phyloP scores from a whole-genome alignment of 2,329 filamentous ascomycete genomes.

The Arthrobotrys conoides region DNA sequence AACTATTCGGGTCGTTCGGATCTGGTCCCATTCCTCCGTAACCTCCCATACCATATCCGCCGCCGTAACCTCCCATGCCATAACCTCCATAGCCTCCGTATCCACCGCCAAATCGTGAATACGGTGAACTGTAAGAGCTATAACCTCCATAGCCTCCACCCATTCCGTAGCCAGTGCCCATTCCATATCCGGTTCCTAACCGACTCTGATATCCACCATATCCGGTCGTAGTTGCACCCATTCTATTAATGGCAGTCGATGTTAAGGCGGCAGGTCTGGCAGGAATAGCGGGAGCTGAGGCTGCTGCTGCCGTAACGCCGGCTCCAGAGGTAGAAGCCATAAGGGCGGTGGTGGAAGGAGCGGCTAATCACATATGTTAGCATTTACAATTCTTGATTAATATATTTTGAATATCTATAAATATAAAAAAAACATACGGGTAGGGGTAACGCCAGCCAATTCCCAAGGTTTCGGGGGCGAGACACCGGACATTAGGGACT shows the following conservation, averaged over 20 bases:
- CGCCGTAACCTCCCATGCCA: slow-evolving; percentile 67
- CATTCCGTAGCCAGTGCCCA: slow-evolving; percentile 64
- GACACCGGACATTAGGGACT: slow-evolving; percentile 71
- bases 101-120: slow-evolving; percentile 66
- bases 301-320: slow-evolving; percentile 68
- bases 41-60: slow-evolving; percentile 69
- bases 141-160: slow-evolving; percentile 67
- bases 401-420: slow-evolving; percentile 26
- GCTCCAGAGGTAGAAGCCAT: slow-evolving; percentile 67
- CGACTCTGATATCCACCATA: slow-evolving; percentile 65
- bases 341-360: slow-evolving; percentile 63
- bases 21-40: slow-evolving; percentile 72
- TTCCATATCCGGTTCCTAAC: slow-evolving; percentile 65
- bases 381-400: slow-evolving; percentile 6
- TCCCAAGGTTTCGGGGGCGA: slow-evolving; percentile 99
- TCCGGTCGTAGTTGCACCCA: slow-evolving; percentile 72
- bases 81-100: slow-evolving; percentile 68
- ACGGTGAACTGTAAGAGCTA: slow-evolving; percentile 65
- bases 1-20: slow-evolving; percentile 89
- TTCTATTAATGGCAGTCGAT: slow-evolving; percentile 82
- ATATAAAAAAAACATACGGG: slow-evolving; percentile 68
- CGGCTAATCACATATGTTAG: slow-evolving; percentile 57
- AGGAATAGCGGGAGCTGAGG: slow-evolving; percentile 78
- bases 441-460: slow-evolving; percentile 76
- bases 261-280: slow-evolving; percentile 82